These are phyloP conservation scores for Kalaharituber pfeilii DNA, from an alignment of 2,329 filamentous ascomycete species.

Conservation along the genomic window DNA sequence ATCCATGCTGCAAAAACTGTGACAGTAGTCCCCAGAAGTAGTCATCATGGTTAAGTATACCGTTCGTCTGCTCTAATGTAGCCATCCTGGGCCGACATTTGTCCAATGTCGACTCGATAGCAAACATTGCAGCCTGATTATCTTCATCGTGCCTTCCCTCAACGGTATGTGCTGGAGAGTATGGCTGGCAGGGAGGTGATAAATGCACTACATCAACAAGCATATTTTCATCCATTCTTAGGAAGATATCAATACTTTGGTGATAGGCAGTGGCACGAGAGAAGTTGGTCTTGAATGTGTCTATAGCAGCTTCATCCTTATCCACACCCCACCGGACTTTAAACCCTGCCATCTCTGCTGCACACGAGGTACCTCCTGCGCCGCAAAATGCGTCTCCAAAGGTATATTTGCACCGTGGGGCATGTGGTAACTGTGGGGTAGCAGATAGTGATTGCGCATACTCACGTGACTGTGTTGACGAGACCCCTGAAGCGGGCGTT, in stretches of 20 bases:
- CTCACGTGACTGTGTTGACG: too few relatives aligned
- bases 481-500: neutral
- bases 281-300: conserved; percentile 45
- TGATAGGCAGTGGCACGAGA: conserved; percentile 33
- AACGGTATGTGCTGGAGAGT: conserved; percentile 52
- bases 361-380: conserved; percentile 51
- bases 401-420: conserved; percentile 35
- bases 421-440: neutral
- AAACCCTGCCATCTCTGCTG: conserved; percentile 43
- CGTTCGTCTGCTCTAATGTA: conserved; percentile 65
- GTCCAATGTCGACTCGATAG: conserved; percentile 36
- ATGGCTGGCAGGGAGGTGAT: conserved; percentile 62
- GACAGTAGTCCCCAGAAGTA: conserved; percentile 45
- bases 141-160: conserved; percentile 42
- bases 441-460: neutral
- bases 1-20: conserved; percentile 47
- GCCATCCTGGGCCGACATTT: conserved; percentile 47
- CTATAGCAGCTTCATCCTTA: conserved; percentile 37
- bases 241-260: conserved; percentile 35
- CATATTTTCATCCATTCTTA: conserved; percentile 25
- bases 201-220: conserved; percentile 54
- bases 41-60: conserved; percentile 37
- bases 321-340: conserved; percentile 48
- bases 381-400: conserved; percentile 58
- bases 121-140: conserved; percentile 43